Evolutionary conservation across 73 alveolate species (phyloP).

Genomic region (Uronychia binucleata): DNA sequence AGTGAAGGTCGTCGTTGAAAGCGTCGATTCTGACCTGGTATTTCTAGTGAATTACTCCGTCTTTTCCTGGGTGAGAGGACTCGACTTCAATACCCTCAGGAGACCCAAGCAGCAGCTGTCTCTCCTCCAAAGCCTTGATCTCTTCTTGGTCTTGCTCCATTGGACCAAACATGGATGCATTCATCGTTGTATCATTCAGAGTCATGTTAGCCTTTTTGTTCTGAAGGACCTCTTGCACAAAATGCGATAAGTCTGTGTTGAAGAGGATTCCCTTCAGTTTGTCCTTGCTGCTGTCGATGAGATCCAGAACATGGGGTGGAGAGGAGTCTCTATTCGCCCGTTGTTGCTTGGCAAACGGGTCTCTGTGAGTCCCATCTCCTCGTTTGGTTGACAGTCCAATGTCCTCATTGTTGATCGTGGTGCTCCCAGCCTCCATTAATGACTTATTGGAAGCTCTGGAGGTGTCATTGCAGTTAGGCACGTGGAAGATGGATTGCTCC

Average conservation of each 20-base stretch:
- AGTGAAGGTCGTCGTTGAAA: not conserved
- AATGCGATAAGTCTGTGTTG: not conserved
- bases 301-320: not conserved
- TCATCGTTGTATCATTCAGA: not conserved
- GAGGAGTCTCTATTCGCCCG: not conserved
- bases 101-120: no score
- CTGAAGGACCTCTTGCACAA: not conserved
- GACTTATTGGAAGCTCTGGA: not conserved
- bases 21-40: constrained; percentile 9
- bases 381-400: no score
- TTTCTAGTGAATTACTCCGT: no score
- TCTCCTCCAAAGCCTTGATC: no score
- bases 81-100: no score
- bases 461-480: not conserved
- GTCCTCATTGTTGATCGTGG: not conserved
- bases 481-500: not conserved
- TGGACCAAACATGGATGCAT: not conserved
- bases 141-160: no score
- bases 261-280: not conserved
- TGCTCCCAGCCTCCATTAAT: not conserved
- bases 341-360: not conserved
- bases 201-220: not conserved
- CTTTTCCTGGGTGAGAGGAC: no score
- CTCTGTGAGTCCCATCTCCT: no score
- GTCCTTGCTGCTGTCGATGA: not conserved